Conservation (phyloP, 192 early-diverging fungal genomes). For the Entrophospora sp. region DNA sequence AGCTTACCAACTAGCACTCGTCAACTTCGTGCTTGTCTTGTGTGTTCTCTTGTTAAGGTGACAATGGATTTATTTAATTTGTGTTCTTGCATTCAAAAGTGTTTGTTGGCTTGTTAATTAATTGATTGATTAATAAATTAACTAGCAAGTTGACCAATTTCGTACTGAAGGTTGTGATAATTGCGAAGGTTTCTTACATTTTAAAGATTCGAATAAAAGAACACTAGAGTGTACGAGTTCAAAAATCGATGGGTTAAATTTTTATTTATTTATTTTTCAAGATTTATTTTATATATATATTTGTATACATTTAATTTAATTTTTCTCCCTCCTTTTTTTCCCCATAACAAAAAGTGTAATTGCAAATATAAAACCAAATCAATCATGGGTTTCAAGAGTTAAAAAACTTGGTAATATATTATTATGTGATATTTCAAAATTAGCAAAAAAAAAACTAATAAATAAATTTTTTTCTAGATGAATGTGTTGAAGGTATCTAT, state of each 20-base stretch:
- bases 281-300: neutral
- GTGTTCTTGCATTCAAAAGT: neutral
- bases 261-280: neutral
- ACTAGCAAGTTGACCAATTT: slow-evolving; percentile 60
- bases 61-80: neutral
- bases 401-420: neutral
- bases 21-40: slow-evolving; percentile 69
- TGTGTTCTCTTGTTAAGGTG: slow-evolving; percentile 73
- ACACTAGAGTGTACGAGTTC: slow-evolving; percentile 70
- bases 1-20: slow-evolving; percentile 49
- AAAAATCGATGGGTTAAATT: slow-evolving; percentile 56
- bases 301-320: no score
- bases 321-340: no score
- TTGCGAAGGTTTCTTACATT: slow-evolving; percentile 65
- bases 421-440: no score
- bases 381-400: neutral
- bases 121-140: neutral
- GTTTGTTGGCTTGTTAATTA: neutral
- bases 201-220: slow-evolving; percentile 53
- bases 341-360: neutral
- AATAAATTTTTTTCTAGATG: neutral
- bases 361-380: neutral
- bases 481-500: neutral
- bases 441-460: no score
- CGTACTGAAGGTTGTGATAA: slow-evolving; percentile 69